Evolutionary conservation across 371 early-diverging fungal species (phyloP), one percentile per base, ranked within the genome.

Genomic region (Mortierella sp.): DNA sequence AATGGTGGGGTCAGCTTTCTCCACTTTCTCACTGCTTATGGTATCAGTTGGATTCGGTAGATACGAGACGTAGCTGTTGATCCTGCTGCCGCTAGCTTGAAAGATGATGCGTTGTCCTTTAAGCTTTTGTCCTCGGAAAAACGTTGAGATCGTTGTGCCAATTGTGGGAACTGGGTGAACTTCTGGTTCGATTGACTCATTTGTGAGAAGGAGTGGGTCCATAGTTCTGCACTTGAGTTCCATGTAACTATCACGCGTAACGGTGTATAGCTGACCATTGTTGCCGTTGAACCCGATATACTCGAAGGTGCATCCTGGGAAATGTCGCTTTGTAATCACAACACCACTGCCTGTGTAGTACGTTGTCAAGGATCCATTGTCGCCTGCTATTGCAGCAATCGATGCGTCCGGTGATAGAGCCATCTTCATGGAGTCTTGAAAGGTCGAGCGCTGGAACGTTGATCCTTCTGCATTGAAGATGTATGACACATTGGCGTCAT

Each of bases 351-450:
- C 63, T 8, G 63, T 48, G 57, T 63, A 67, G 48, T 64, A 74
- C 6, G 76, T 74, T 4, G 68, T 68, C 54, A 74, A 41, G 19
- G 44, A 57, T 13, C 76, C 76, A 14, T 74, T 64, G 6, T 57
- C 60, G 19, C 64, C 64, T 13, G 69, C 76, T 57, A 74, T 24
- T 10, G 76, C 76, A 5, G 63, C 64, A 55, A 74, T 68, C 12
- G 76, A 74, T 45, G 60, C 68, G 28, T 63, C 48, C 2, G 64
- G 76, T 0, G 76, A 74, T 21, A 74, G 60, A 0, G 76, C 60
- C 67, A 74, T 74, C 56, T 68, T 74, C 68, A 44, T 68, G 49
- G 60, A 53, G 6, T 65, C 71, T 2, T 68, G 64, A 53, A 60
- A 63, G 1, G 63, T 63, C 16, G 47, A 25, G 34, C 74, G n/a